Evolutionary conservation across 768 basidiomycete species (phyloP), one percentile per base, ranked within the genome.

Genomic region (Lyophyllum decastes): DNA sequence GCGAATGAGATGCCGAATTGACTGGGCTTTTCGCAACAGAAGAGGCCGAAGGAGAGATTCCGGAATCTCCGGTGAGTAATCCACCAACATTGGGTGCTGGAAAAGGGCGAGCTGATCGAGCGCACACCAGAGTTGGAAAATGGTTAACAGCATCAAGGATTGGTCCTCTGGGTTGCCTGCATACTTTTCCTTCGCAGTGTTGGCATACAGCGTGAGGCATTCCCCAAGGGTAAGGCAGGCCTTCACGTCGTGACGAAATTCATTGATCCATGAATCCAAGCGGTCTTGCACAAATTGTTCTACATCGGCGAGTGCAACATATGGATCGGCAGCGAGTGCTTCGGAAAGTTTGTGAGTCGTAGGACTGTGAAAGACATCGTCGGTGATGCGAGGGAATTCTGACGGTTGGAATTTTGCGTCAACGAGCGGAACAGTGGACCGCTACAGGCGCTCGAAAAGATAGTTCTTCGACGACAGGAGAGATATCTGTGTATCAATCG

Each of bases 111-210:
- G 30, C 24, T 60, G 70, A 60, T 84, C 82, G 5, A 83, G 66
- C 0, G 75, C 78, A 0, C 78, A 68, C 82, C 83, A 84, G 17
- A 84, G 69, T 30, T 81, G 76, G 22, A 82, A 62, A 30, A 76
- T 57, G 4, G 77, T 77, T 46, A 84, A 63, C 41, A 83, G 59
- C 73, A 84, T 78, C 2, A 76, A 52, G 0, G 81, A 82, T 4
- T 69, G 38, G 27, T 69, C 61, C 55, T 81, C 78, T 8, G 78
- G 74, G 44, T 72, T 78, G 21, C 61, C 58, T 14, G 52, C 49
- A 49, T 78, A 79, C 7, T 61, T 52, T 0, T n/a, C 27, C 22
- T 48, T 26, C 0, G 78, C 72, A 0, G 64, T 54, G 0, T 60
- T 54, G 4, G 65, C 62, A 48, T 79, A 74, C 7, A 59, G 45